A percentile compares a stretch with the other conserved stretches of the same genome.
These are phyloP conservation scores for Aspergillus bombycis DNA, from an alignment of 2,329 filamentous ascomycete species.

Conservation along the genomic window DNA sequence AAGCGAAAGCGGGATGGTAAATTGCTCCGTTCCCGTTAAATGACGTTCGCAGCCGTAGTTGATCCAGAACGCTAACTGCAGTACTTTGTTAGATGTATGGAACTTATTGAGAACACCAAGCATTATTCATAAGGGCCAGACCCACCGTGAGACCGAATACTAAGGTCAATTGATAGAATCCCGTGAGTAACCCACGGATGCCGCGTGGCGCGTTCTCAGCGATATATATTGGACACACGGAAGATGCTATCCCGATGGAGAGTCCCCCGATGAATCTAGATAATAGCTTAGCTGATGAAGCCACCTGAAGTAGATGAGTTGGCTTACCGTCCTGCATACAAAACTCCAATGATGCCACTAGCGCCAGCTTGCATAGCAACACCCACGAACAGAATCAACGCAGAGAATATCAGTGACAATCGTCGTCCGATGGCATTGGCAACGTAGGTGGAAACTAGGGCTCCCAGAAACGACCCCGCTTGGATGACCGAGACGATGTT, in stretches of 20 bases:
- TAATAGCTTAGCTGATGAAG: neutral
- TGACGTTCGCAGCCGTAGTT: slow-evolving; percentile 1
- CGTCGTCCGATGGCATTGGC: neutral
- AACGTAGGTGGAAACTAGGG: neutral
- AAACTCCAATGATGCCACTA: neutral
- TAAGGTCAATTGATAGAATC: neutral
- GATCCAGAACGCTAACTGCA: neutral
- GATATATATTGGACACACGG: neutral
- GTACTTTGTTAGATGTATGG: neutral
- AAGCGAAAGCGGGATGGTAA: neutral
- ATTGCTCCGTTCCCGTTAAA: neutral
- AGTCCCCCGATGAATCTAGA: neutral
- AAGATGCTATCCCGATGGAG: neutral
- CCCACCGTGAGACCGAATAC: neutral
- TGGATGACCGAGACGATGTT: neutral
- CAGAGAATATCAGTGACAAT: neutral
- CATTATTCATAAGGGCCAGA: neutral
- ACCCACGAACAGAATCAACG: neutral
- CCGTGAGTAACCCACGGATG: neutral
- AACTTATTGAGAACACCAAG: neutral
- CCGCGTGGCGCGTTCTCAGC: neutral
- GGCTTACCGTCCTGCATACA: neutral
- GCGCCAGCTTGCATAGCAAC: neutral
- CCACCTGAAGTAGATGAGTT: too few species aligned
- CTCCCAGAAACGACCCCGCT: neutral